Evolutionary conservation across 345 rosid genomes (phyloP), one percentile per base, ranked within the genome.

Genomic region (Eutrema japonicum): DNA sequence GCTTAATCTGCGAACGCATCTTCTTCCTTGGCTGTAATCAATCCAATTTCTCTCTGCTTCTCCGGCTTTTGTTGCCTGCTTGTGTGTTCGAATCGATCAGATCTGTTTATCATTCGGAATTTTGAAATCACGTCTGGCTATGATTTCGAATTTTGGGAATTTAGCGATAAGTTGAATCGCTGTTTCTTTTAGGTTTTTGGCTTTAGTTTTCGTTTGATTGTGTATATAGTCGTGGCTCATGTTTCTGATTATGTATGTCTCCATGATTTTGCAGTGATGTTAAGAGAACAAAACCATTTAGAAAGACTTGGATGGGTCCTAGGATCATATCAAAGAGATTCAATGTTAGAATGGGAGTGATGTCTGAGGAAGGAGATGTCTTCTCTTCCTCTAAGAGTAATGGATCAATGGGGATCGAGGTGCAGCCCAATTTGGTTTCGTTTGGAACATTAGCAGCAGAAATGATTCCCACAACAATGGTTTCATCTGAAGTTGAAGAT

Each of bases 321-420:
- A 54, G 36, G 61, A 57, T 71, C 11, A 41, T 41, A 50, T 36
- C 72, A 2, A 57, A 57, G 8, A 77, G 67, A 50, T 43, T 50
- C 1, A 64, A 71, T 79, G 77, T 66, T 61, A 79, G 81, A 52
- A 79, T 84, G 59, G 69, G 84, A 3, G 59, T 85, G 70, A 62
- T 82, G 33, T 83, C 88, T 52, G 88, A 81, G 70, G 88, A 85
- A 46, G 91, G 84, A 35, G 84, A 83, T 40, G 58, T 66, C 7
- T 40, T 80, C 10, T 82, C 84, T 61, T 75, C 73, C 43, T 66
- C 85, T 7, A 85, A 77, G 33, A 74, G 72, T 48, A 84, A 80
- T 73, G 73, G 72, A 50, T 73, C 80, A 37, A 35, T 67, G 66
- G 85, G 80, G 49, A 48, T 81, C 22, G 82, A 81, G 54, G 7